phyloP scores from a whole-genome alignment of 2,329 filamentous ascomycete species.

The Colletotrichum salicis region DNA sequence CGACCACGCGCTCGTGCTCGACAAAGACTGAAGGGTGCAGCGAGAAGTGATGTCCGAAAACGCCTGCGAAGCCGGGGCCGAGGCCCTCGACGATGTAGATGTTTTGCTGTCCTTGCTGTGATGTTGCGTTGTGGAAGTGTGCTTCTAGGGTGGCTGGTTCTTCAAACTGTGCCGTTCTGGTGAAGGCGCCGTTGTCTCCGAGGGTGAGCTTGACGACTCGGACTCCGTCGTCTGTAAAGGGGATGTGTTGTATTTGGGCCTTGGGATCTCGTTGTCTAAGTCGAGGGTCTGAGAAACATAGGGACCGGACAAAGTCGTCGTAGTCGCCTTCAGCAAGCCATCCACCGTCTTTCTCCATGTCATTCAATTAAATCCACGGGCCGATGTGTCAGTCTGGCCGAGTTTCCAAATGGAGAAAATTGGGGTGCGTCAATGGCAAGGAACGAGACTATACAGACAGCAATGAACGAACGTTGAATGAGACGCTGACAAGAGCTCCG shows the following conservation, averaged over 20 bases:
- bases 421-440: too few relatives aligned
- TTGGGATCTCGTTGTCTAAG: conserved; percentile 39
- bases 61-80: conserved; percentile 36
- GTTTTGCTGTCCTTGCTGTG: conserved; percentile 8
- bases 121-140: conserved; percentile 9
- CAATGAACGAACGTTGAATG: neutral
- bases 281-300: conserved; percentile 37
- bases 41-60: conserved; percentile 37
- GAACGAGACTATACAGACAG: neutral
- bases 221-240: conserved; percentile 34
- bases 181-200: conserved; percentile 25
- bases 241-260: conserved; percentile 32
- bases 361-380: neutral
- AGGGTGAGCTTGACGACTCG: conserved; percentile 35
- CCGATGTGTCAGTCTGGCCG: neutral
- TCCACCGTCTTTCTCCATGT: conserved; percentile 23
- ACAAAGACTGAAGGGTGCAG: conserved; percentile 41
- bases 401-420: too few relatives aligned
- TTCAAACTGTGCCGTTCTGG: conserved; percentile 25
- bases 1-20: conserved; percentile 42
- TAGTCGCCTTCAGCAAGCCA: conserved; percentile 34
- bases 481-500: neutral
- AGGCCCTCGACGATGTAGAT: conserved; percentile 41
- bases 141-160: conserved; percentile 8
- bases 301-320: conserved; percentile 25